Conservation (phyloP, 2,329 filamentous ascomycete genomes). For the Blumeriella jaapii region DNA sequence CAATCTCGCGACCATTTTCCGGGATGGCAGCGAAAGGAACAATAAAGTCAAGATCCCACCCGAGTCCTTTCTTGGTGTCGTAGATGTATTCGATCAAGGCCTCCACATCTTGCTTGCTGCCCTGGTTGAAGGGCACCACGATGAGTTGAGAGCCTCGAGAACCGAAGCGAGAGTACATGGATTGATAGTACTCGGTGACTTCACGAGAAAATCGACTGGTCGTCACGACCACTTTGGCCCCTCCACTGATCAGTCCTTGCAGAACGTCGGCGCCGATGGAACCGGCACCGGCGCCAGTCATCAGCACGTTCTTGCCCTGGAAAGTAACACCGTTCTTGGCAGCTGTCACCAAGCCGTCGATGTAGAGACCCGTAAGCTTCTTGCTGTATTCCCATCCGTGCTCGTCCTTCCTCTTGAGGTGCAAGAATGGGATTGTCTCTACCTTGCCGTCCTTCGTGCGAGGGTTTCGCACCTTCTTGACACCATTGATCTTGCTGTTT, state of each 20-base stretch:
- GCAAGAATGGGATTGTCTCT: conserved; percentile 94
- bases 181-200: conserved; percentile 98
- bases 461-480: conserved; percentile 41
- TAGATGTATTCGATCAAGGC: conserved; percentile 94
- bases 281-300: conserved; percentile 95
- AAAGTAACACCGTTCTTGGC: conserved; percentile 83
- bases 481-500: conserved; percentile 42
- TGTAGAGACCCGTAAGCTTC: conserved; percentile 86
- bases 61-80: conserved; percentile 87
- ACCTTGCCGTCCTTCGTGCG: conserved; percentile 71
- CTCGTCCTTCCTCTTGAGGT: conserved; percentile 85
- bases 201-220: conserved; percentile 94
- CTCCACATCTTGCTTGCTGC: conserved; percentile 95
- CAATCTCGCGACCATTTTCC: conserved; percentile 95
- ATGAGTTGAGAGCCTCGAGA: conserved; percentile 92
- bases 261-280: conserved; percentile 97
- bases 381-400: conserved; percentile 99
- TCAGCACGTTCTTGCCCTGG: conserved; percentile 88
- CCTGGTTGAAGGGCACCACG: conserved; percentile 97
- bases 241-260: conserved; percentile 90
- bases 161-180: conserved; percentile 93
- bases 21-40: conserved; percentile 96
- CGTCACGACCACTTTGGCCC: conserved; percentile 92
- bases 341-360: conserved; percentile 83
- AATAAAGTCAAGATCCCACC: conserved; percentile 95